Evolutionary conservation across 2,329 filamentous ascomycete species (phyloP).

Genomic region (Colletotrichum graminicola): DNA sequence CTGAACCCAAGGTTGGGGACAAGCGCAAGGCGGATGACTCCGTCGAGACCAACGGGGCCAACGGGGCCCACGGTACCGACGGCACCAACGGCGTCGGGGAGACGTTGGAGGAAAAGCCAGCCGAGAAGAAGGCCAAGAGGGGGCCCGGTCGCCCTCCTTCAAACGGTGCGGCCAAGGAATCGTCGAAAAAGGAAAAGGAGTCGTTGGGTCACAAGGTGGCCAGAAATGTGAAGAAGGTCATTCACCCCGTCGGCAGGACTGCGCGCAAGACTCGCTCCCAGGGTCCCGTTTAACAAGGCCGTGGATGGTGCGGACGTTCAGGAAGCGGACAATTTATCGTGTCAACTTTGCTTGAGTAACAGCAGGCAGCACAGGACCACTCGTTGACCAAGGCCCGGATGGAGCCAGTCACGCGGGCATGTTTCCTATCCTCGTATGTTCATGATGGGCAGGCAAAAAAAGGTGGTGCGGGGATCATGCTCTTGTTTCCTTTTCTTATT

Average conservation of each 20-base stretch:
- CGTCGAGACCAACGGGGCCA: conserved; percentile 42
- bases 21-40: conserved; percentile 56
- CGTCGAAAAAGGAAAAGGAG: conserved; percentile 37
- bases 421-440: conserved; percentile 24
- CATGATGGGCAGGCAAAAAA: conserved; percentile 37
- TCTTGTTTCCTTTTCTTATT: neutral
- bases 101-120: conserved; percentile 29
- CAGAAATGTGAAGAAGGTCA: conserved; percentile 55
- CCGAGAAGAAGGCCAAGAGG: conserved; percentile 47
- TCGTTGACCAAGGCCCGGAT: conserved; percentile 15
- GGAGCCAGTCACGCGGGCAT: conserved; percentile 21
- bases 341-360: conserved; percentile 2
- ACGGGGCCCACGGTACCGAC: conserved; percentile 45
- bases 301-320: neutral
- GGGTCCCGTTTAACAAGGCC: conserved; percentile 44
- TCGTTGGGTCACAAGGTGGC: conserved; percentile 37
- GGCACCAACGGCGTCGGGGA: conserved; percentile 45
- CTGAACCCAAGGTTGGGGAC: conserved; percentile 49
- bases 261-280: conserved; percentile 59
- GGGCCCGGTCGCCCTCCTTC: conserved; percentile 39
- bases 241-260: conserved; percentile 51
- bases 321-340: neutral
- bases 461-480: conserved; percentile 16
- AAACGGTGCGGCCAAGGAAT: conserved; percentile 28
- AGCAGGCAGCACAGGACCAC: conserved; percentile 11